These are phyloP conservation scores for Phoma sp. DNA, from an alignment of 2,329 filamentous ascomycete genomes.

Conservation along the genomic window DNA sequence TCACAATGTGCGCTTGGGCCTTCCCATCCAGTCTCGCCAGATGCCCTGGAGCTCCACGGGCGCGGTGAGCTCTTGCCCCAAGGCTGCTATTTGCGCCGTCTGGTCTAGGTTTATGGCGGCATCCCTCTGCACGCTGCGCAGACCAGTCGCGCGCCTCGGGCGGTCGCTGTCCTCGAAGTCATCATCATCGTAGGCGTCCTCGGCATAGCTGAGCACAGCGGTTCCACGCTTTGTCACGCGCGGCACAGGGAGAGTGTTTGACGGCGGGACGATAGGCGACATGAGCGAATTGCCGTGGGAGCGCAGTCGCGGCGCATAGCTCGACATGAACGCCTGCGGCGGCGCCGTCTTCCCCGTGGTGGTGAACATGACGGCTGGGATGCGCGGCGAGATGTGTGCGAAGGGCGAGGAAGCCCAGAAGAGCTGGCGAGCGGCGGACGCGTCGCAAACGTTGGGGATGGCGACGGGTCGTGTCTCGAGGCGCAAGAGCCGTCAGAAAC, in stretches of 20 bases:
- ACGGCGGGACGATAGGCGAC: constrained; percentile 79
- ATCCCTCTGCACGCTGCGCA: constrained; percentile 79
- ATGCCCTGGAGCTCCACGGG: constrained; percentile 89
- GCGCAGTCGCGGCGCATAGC: constrained; percentile 88
- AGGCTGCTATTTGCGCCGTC: constrained; percentile 73
- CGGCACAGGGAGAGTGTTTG: constrained; percentile 70
- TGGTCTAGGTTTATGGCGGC: constrained; percentile 63
- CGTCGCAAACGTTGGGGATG: constrained; percentile 32
- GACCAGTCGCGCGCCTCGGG: constrained; percentile 74
- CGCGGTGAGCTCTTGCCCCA: constrained; percentile 80
- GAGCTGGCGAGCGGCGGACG: constrained; percentile 41
- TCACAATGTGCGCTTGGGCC: constrained; percentile 61
- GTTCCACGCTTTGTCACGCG: constrained; percentile 97
- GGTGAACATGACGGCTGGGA: constrained; percentile 49
- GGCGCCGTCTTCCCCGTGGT: constrained; percentile 54
- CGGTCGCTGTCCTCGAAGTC: constrained; percentile 78
- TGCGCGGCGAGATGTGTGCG: constrained; percentile 30
- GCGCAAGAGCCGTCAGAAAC: constrained; percentile 7
- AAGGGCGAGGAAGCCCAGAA: constrained; percentile 38
- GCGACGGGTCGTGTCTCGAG: constrained; percentile 1
- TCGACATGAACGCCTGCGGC: constrained; percentile 88
- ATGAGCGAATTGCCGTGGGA: constrained; percentile 91
- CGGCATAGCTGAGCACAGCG: constrained; percentile 95
- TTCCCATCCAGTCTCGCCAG: constrained; percentile 95
- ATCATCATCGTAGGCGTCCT: constrained; percentile 90